These are phyloP conservation scores for Solanum acaule DNA, from an alignment of 257 asterid genomes.

Conservation along the genomic window DNA sequence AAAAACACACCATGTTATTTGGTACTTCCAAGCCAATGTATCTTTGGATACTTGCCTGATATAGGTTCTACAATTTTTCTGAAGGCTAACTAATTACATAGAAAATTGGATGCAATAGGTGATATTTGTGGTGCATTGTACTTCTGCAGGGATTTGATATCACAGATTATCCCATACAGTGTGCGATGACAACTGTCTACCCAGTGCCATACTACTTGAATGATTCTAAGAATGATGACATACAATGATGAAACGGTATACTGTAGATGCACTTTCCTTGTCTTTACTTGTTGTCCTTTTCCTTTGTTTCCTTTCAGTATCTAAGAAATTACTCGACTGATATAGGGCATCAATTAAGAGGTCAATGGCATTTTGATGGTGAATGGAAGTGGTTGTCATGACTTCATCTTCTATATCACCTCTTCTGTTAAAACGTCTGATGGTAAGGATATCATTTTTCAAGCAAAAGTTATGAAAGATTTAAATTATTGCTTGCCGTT, in stretches of 20 bases:
- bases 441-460: neutral
- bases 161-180: neutral
- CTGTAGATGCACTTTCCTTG: neutral
- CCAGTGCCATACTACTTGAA: neutral
- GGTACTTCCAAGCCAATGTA: neutral
- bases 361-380: neutral
- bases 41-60: neutral
- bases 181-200: neutral
- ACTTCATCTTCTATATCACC: neutral
- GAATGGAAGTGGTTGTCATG: neutral
- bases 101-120: neutral
- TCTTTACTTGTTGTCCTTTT: neutral
- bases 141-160: neutral
- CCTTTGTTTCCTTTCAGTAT: neutral
- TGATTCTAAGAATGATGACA: neutral
- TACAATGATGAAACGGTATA: neutral
- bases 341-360: neutral
- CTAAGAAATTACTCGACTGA: neutral
- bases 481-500: neutral
- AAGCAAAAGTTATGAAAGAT: neutral
- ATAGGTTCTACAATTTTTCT: neutral
- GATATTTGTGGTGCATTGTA: neutral
- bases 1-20: neutral
- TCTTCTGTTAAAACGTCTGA: neutral
- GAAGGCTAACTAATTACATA: neutral